Percentiles rank a stretch among this genome's conserved stretches.
These are phyloP conservation scores for cucumber (Cucumis sativus) DNA, from an alignment of 306 rosid genomes.

Conservation along the genomic window DNA sequence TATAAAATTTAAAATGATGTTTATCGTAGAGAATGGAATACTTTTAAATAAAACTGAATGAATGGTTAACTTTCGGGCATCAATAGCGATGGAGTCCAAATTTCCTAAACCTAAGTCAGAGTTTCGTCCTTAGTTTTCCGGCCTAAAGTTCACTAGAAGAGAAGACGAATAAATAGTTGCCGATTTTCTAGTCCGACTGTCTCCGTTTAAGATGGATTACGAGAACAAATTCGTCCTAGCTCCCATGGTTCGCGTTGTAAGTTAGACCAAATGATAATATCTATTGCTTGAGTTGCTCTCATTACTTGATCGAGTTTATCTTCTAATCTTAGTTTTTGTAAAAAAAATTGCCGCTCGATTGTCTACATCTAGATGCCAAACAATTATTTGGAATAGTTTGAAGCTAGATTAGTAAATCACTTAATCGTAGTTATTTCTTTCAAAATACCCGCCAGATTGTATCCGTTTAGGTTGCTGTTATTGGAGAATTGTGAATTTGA, in stretches of 20 bases:
- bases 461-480: background rate
- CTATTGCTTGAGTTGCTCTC: background rate
- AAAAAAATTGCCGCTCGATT: background rate
- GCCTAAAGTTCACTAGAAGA: background rate
- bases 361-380: background rate
- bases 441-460: background rate
- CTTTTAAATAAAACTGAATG: too few relatives aligned
- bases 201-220: slow-evolving; percentile 45
- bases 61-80: too few relatives aligned
- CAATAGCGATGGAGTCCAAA: too few relatives aligned
- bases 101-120: background rate
- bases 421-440: background rate
- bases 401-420: background rate
- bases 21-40: too few relatives aligned
- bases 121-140: background rate
- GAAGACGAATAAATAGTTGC: background rate
- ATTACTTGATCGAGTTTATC: background rate
- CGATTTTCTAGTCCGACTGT: background rate
- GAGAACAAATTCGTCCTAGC: slow-evolving; percentile 66
- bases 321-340: background rate
- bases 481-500: background rate
- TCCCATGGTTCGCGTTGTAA: slow-evolving; percentile 96
- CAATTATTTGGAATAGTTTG: background rate
- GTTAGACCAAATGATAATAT: slow-evolving; percentile 12
- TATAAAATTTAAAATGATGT: too few relatives aligned